phyloP scores from a whole-genome alignment of 176 grass and related monocot species.

The Pontederia crassipes region DNA sequence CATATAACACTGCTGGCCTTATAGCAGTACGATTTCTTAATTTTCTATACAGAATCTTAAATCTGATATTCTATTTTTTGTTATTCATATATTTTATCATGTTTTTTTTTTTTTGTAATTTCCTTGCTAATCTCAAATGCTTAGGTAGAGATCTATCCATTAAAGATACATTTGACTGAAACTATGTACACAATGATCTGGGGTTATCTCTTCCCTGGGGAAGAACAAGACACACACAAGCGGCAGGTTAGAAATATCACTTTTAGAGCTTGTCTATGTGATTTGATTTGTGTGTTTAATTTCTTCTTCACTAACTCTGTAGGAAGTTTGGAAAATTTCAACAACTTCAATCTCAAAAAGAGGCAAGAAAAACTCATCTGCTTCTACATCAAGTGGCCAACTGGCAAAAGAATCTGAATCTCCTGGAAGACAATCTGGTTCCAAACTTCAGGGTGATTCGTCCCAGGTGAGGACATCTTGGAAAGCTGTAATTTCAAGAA shows the following conservation, averaged over 20 bases:
- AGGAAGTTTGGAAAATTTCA: constrained; percentile 98
- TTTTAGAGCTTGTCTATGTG: constrained; percentile 13
- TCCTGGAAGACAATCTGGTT: constrained; percentile 17
- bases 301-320: constrained; percentile 21
- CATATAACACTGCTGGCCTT: too few relatives aligned
- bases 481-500: neutral
- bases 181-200: constrained; percentile 98
- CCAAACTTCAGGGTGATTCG: constrained; percentile 21
- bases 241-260: constrained; percentile 54
- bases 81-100: neutral
- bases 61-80: too few relatives aligned
- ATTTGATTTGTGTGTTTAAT: constrained; percentile 4
- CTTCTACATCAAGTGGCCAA: constrained; percentile 32
- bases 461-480: constrained; percentile 25
- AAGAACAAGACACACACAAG: constrained; percentile 84
- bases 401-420: constrained; percentile 37
- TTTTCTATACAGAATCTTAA: too few relatives aligned
- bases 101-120: constrained; percentile 16
- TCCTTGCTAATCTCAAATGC: constrained; percentile 11
- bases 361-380: constrained; percentile 58
- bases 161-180: constrained; percentile 97
- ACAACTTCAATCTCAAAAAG: constrained; percentile 64
- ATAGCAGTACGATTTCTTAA: too few relatives aligned
- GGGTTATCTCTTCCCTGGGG: constrained; percentile 90
- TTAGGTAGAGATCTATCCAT: constrained; percentile 94